Conservation (phyloP, 2,329 filamentous ascomycete genomes). For the Myriosclerotinia curreyana region DNA sequence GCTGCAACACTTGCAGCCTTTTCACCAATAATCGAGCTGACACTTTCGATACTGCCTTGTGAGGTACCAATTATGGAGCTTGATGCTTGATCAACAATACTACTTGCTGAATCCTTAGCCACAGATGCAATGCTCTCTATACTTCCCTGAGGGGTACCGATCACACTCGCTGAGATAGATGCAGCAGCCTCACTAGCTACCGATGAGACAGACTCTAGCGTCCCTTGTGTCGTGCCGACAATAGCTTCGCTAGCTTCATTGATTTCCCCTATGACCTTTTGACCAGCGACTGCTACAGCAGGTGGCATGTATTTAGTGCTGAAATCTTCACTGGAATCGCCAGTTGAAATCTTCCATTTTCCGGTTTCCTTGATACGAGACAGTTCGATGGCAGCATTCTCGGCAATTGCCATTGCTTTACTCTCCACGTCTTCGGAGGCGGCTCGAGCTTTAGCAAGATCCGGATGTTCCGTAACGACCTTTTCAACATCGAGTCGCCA, state of each 20-base stretch:
- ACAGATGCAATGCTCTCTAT: conserved; percentile 40
- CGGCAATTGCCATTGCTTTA: conserved; percentile 75
- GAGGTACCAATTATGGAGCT: conserved; percentile 34
- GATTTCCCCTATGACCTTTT: conserved; percentile 36
- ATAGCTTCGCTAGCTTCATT: conserved; percentile 35
- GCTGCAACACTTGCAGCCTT: conserved; percentile 32
- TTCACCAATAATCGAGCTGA: conserved; percentile 29
- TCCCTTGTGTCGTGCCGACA: conserved; percentile 33
- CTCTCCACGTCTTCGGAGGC: conserved; percentile 69
- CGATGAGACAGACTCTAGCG: conserved; percentile 34
- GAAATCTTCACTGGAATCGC: conserved; percentile 76
- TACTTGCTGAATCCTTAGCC: conserved; percentile 34
- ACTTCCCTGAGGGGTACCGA: conserved; percentile 35
- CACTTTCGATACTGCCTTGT: conserved; percentile 34
- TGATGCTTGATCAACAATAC: conserved; percentile 34
- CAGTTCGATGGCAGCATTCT: conserved; percentile 76
- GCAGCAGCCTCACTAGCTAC: conserved; percentile 28
- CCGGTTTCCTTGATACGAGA: conserved; percentile 77
- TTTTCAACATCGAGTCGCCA: conserved; percentile 82
- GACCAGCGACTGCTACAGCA: conserved; percentile 48
- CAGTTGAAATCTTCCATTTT: conserved; percentile 74
- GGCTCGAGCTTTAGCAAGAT: conserved; percentile 64
- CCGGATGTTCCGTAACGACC: conserved; percentile 70
- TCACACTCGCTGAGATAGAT: conserved; percentile 31
- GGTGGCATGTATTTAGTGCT: conserved; percentile 62